Base-by-base conservation (phyloP, 176 grass and related monocot genomes). In the Musa itinerans region DNA sequence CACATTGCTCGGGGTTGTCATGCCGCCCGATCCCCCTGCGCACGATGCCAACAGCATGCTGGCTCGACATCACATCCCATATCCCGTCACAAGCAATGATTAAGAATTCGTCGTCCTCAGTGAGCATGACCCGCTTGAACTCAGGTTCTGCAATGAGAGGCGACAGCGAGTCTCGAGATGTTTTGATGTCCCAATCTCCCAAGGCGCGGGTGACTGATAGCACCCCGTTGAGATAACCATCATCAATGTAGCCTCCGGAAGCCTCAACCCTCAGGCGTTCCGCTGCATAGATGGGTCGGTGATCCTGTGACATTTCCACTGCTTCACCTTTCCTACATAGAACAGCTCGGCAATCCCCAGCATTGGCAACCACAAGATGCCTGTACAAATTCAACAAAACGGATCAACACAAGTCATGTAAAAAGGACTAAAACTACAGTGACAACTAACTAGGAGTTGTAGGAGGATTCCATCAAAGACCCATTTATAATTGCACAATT, bases 81-180 rank as follows among this genome's bases (percentile, higher is more conserved):
- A 75, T 58, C 10, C 73, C 73, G 20, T 75, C 73, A 20, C 73
- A 75, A 11, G 54, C 73, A n/a, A 75, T 75, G 73, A 75, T 59
- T 4, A 75, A 54, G 54, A 75, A 75, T 24, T 75, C 73, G 10
- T 75, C 73, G 54, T 75, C 73, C 43, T 75, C 73, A 19, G 73
- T 75, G 15, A 75, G 54, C 13, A 43, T 19, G 54, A 10, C 54
- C 2, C 20, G 73, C 54, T 15, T 75, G 54, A 75, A 75, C 52
- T 75, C 73, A 12, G 73, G 73, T 53, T 75, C 73, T 20, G 73
- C 53, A n/a, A 75, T 75, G 13, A 75, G 73, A 2, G 73, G 73
- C 1, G 73, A 75, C 12, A 8, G 23, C 0, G 54, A 61, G 13
- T 24, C 54, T 1, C 13, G 7, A 3, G 73, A 54, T 14, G 23